These are phyloP conservation scores for Microascus cirrosus DNA, from an alignment of 2,329 filamentous ascomycete species.

Conservation along the genomic window DNA sequence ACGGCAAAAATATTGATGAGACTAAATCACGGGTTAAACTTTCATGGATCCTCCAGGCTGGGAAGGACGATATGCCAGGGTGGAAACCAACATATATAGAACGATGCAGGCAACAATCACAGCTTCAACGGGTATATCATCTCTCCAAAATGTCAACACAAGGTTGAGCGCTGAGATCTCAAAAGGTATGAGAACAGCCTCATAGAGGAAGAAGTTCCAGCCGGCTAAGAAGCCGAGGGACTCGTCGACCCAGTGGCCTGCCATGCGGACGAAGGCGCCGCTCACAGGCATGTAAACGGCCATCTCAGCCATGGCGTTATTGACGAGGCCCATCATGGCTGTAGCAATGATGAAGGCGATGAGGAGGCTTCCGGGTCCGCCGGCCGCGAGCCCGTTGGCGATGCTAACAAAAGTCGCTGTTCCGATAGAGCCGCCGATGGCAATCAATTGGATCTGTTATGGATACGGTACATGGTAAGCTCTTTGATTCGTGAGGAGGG, in stretches of 20 bases:
- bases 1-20: slow-evolving; percentile 55
- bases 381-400: slow-evolving; percentile 36
- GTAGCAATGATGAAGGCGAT: slow-evolving; percentile 39
- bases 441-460: slow-evolving; percentile 43
- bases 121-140: slow-evolving; percentile 33
- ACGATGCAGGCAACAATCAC: background rate
- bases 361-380: slow-evolving; percentile 37
- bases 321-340: slow-evolving; percentile 43
- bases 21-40: slow-evolving; percentile 28
- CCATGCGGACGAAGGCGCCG: slow-evolving; percentile 53
- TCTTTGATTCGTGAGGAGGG: too few relatives aligned
- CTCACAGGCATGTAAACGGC: slow-evolving; percentile 48
- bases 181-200: slow-evolving; percentile 29
- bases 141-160: slow-evolving; percentile 27
- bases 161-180: slow-evolving; percentile 29
- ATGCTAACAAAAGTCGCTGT: slow-evolving; percentile 52
- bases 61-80: background rate
- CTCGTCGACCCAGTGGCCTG: slow-evolving; percentile 54
- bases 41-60: background rate
- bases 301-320: slow-evolving; percentile 58
- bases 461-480: too few relatives aligned
- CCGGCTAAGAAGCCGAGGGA: slow-evolving; percentile 43
- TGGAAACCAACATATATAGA: background rate
- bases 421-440: slow-evolving; percentile 46
- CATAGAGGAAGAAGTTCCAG: slow-evolving; percentile 33